phyloP scores from a whole-genome alignment of 2,329 filamentous ascomycete genomes.

The Pestalotiopsis sp. region DNA sequence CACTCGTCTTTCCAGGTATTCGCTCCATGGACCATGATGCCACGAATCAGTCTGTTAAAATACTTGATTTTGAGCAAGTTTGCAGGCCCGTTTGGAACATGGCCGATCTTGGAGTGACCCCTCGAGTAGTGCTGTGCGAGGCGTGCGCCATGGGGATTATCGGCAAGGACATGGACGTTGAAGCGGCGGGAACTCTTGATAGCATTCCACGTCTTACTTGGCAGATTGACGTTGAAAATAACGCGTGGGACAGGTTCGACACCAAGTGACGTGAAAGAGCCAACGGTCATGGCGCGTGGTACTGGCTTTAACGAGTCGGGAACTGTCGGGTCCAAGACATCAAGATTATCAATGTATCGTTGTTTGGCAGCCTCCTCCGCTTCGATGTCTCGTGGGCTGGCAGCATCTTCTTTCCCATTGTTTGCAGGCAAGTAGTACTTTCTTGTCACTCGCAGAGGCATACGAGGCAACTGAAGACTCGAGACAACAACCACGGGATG shows the following conservation, averaged over 20 bases:
- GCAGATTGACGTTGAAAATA: conserved; percentile 60
- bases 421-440: no score
- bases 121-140: conserved; percentile 52
- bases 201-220: conserved; percentile 58
- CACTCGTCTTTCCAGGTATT: neutral
- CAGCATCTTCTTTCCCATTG: neutral
- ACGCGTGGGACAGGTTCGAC: conserved; percentile 54
- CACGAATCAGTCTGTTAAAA: neutral
- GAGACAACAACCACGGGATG: neutral
- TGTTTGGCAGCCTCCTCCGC: neutral
- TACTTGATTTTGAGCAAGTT: neutral
- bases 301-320: neutral
- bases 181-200: conserved; percentile 47
- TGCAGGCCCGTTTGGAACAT: neutral
- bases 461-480: neutral
- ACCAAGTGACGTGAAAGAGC: conserved; percentile 60
- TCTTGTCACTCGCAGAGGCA: no score
- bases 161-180: conserved; percentile 58
- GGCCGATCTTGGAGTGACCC: neutral
- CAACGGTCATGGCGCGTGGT: conserved; percentile 60
- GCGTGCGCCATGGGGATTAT: conserved; percentile 47
- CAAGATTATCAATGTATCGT: no score
- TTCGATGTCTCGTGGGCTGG: neutral
- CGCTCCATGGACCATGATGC: neutral
- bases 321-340: neutral